Evolutionary conservation across 352 stramenopile genomes (phyloP).

Genomic region (Peronospora destructor): DNA sequence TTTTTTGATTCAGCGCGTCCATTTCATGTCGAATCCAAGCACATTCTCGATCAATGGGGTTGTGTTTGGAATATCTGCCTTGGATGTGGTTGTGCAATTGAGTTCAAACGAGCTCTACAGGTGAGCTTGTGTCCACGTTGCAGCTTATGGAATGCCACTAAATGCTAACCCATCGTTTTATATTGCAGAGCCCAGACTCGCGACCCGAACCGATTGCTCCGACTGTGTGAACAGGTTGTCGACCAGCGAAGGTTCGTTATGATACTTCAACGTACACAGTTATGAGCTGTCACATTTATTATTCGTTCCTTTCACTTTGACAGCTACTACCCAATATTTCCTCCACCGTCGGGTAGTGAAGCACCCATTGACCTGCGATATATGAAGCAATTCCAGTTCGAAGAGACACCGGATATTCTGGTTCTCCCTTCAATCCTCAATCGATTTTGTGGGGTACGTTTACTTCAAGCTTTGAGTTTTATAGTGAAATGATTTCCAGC

Average conservation of each 20-base stretch:
- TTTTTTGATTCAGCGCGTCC: conserved; percentile 60
- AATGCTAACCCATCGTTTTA: neutral
- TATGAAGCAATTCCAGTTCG: conserved; percentile 88
- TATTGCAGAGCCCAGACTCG: conserved; percentile 35
- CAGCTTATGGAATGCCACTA: neutral
- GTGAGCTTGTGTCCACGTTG: conserved; percentile 10
- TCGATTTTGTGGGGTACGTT: conserved; percentile 78
- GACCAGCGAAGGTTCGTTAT: conserved; percentile 61
- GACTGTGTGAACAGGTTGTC: conserved; percentile 72
- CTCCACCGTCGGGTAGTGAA: conserved; percentile 50
- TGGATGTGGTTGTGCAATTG: conserved; percentile 87
- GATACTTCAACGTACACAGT: neutral
- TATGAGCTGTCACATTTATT: neutral
- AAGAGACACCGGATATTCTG: conserved; percentile 91
- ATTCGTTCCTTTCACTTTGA: neutral
- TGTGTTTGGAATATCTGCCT: conserved; percentile 88
- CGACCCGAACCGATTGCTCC: conserved; percentile 67
- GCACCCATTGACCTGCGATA: conserved; percentile 89
- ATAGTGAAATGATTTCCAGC: neutral
- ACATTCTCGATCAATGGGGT: conserved; percentile 93
- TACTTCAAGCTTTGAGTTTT: neutral
- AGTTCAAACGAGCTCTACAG: conserved; percentile 76
- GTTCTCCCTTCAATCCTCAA: conserved; percentile 93
- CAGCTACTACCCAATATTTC: conserved; percentile 79
- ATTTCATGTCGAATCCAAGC: conserved; percentile 93